Evolutionary conservation across 495 filamentous ascomycete species (phyloP).

Genomic region (Glonium stellatum): DNA sequence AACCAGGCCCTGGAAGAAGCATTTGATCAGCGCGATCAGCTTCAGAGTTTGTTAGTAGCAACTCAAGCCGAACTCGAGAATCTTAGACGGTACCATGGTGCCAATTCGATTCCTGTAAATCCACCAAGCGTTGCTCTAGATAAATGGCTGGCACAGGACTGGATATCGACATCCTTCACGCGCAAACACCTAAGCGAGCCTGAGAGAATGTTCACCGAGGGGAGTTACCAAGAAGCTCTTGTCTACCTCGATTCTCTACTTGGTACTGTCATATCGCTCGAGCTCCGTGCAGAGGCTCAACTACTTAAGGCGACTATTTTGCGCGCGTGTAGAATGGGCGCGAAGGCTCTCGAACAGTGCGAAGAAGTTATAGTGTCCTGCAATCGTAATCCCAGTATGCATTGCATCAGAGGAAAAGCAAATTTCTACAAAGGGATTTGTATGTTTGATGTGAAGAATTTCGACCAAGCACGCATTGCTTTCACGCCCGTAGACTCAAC

Average conservation of each 20-base stretch:
- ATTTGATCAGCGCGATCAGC: constrained; percentile 5
- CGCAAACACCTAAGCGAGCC: neutral
- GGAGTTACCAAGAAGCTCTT: neutral
- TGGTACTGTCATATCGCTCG: neutral
- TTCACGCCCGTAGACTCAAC: neutral
- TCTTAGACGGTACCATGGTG: neutral
- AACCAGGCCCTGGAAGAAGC: constrained; percentile 8
- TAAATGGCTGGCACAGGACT: neutral
- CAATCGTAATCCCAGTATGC: neutral
- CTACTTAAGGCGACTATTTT: neutral
- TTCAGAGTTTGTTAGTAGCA: constrained; percentile 8
- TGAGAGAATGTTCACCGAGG: neutral
- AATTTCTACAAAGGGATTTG: neutral
- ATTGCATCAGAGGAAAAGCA: neutral
- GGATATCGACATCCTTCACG: neutral
- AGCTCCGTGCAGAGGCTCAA: neutral
- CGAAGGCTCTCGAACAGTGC: neutral
- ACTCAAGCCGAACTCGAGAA: constrained; percentile 23
- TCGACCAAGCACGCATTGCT: neutral
- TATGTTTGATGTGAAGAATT: neutral
- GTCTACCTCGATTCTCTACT: neutral
- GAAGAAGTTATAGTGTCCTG: neutral
- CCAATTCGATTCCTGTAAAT: neutral
- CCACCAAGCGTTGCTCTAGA: neutral
- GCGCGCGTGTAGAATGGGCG: neutral